Percentiles rank a stretch among this genome's conserved stretches.
These are phyloP conservation scores for Mycocalia duriaeana DNA, from an alignment of 1,284 basidiomycete species.

Conservation along the genomic window DNA sequence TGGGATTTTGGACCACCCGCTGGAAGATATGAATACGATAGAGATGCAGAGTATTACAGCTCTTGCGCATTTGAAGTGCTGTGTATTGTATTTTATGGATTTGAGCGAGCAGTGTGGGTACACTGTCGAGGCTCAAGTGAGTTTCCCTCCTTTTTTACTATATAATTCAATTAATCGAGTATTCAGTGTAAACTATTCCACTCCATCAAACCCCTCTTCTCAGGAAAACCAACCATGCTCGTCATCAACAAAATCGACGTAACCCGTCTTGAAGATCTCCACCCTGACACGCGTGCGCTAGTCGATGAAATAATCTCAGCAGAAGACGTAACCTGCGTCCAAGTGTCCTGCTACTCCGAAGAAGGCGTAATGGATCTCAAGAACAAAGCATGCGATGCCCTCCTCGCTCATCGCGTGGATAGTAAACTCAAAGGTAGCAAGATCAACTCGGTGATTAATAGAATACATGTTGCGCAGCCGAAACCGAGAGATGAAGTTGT, in stretches of 20 bases:
- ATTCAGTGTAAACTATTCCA: conserved; percentile 91
- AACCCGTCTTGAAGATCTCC: conserved; percentile 77
- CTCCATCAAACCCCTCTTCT: conserved; percentile 94
- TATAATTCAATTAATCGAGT: not conserved
- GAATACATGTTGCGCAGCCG: conserved; percentile 90
- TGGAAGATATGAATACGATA: conserved; percentile 99
- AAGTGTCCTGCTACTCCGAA: conserved; percentile 89
- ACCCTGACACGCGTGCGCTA: conserved; percentile 66
- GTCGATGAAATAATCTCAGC: conserved; percentile 82
- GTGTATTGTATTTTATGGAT: conserved; percentile 96
- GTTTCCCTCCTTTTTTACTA: conserved; percentile 20
- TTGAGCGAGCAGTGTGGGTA: conserved; percentile 95
- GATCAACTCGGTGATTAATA: conserved; percentile 86
- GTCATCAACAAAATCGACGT: conserved; percentile 97
- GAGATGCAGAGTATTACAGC: conserved; percentile 99
- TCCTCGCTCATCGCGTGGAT: conserved; percentile 90
- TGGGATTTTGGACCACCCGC: conserved; percentile 87
- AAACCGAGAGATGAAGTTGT: conserved; percentile 83
- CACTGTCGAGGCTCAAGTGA: conserved; percentile 82
- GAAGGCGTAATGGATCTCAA: conserved; percentile 95
- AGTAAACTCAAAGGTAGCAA: conserved; percentile 90
- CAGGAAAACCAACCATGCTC: conserved; percentile 85
- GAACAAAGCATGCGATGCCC: conserved; percentile 87
- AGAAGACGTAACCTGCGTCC: conserved; percentile 69
- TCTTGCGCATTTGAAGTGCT: conserved; percentile 87